phyloP scores from a whole-genome alignment of 139 green algal genomes.

The Nannochloris sp. region DNA sequence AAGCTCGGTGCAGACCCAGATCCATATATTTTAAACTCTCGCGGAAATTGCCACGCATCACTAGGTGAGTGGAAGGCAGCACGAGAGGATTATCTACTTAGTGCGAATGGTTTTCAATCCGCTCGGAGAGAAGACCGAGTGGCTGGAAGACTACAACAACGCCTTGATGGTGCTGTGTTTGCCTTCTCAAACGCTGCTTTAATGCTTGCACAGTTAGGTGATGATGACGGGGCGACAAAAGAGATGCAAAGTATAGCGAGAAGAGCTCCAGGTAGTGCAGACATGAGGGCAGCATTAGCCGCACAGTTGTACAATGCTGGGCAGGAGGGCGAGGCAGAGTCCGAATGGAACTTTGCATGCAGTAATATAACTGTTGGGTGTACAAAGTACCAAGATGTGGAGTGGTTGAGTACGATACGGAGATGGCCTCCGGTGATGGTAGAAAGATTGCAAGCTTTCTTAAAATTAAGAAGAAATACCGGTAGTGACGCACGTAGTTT shows the following conservation, averaged over 20 bases:
- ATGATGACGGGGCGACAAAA: slow-evolving; percentile 37
- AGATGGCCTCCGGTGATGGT: slow-evolving; percentile 64
- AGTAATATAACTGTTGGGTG: slow-evolving; percentile 63
- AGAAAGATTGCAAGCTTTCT: slow-evolving; percentile 35
- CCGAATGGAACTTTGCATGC: slow-evolving; percentile 70
- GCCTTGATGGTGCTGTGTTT: slow-evolving; percentile 59
- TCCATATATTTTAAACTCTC: slow-evolving; percentile 72
- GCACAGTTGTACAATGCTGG: slow-evolving; percentile 67
- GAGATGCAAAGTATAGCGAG: slow-evolving; percentile 62
- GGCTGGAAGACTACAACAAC: slow-evolving; percentile 39
- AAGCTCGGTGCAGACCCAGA: slow-evolving; percentile 16
- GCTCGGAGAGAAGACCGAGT: slow-evolving; percentile 37
- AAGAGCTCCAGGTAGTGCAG: slow-evolving; percentile 61
- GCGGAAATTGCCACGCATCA: slow-evolving; percentile 70
- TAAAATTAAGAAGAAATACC: slow-evolving; percentile 17
- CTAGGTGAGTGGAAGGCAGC: slow-evolving; percentile 42
- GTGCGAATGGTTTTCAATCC: slow-evolving; percentile 54
- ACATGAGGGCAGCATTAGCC: slow-evolving; percentile 75
- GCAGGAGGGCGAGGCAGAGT: slow-evolving; percentile 43
- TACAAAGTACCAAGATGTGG: slow-evolving; percentile 60
- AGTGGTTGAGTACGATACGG: slow-evolving; percentile 65
- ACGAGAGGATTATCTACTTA: slow-evolving; percentile 44
- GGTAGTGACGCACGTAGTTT: neutral
- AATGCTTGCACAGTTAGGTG: slow-evolving; percentile 65
- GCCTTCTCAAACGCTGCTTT: slow-evolving; percentile 39